A percentile compares a stretch with the other conserved stretches of the same genome.
These are phyloP conservation scores for Alternaria arborescens DNA, from an alignment of 2,329 filamentous ascomycete species.

Conservation along the genomic window DNA sequence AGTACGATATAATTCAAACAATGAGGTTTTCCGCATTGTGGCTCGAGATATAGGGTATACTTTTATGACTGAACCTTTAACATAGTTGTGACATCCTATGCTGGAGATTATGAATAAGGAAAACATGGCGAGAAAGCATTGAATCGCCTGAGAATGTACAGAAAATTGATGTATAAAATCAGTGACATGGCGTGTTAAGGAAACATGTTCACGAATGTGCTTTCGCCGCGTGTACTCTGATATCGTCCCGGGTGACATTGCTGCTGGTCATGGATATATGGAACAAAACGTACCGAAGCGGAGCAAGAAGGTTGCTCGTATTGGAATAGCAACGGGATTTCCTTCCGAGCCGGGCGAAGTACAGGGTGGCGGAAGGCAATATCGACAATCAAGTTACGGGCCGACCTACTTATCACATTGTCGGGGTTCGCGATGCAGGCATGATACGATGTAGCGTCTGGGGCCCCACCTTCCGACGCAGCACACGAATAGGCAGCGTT, in stretches of 20 bases:
- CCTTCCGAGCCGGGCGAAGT: constrained; percentile 5
- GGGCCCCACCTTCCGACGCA: constrained; percentile 5
- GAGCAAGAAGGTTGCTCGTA: background rate
- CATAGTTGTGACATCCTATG: background rate
- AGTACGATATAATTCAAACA: background rate
- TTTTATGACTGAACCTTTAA: background rate
- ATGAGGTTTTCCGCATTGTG: background rate
- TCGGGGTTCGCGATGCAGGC: constrained; percentile 6
- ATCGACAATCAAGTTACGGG: constrained; percentile 7
- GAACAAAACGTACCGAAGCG: background rate
- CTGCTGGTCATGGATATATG: background rate
- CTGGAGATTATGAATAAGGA: too few relatives aligned
- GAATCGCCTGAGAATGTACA: background rate
- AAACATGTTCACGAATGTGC: background rate
- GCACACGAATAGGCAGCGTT: constrained; percentile 2
- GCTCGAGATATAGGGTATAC: background rate
- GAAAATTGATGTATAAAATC: background rate
- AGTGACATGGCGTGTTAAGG: background rate
- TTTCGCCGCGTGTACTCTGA: background rate
- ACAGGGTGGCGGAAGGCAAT: constrained; percentile 8
- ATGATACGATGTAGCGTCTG: constrained; percentile 5
- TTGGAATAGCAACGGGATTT: constrained; percentile 1
- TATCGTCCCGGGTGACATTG: background rate
- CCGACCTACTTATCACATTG: constrained; percentile 4
- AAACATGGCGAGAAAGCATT: background rate